Conservation (phyloP, 2,329 filamentous ascomycete species). For the Leptographium radiaticola region DNA sequence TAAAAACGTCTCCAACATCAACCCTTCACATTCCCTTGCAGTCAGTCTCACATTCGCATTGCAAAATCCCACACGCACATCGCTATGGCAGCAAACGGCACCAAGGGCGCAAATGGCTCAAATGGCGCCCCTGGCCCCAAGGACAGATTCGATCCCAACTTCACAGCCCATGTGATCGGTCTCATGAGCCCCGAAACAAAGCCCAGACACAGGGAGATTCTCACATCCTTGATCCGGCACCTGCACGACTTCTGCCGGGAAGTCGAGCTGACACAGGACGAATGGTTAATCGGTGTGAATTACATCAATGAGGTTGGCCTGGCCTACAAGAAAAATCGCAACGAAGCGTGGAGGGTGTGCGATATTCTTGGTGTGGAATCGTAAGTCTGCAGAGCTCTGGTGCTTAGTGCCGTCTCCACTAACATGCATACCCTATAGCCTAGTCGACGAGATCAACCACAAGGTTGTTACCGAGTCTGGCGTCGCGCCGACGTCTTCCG, state of each 20-base stretch:
- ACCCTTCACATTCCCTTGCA: too few species aligned
- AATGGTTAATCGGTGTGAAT: conserved; percentile 55
- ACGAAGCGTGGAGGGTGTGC: conserved; percentile 61
- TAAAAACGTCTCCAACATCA: too few species aligned
- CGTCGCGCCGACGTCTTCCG: conserved; percentile 52
- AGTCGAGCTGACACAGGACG: conserved; percentile 64
- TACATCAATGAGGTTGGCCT: conserved; percentile 56
- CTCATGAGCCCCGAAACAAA: conserved; percentile 60
- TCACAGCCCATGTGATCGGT: conserved; percentile 61
- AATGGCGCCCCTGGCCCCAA: not conserved
- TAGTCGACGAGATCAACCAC: conserved; percentile 73
- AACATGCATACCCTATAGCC: conserved; percentile 18
- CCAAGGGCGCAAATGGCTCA: not conserved
- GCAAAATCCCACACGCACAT: not conserved
- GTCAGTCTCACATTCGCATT: not conserved
- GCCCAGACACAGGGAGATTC: conserved; percentile 54
- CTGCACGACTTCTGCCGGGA: conserved; percentile 74
- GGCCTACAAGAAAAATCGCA: conserved; percentile 54
- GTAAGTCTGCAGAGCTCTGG: conserved; percentile 17
- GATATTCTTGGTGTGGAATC: conserved; percentile 66
- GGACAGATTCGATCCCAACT: conserved; percentile 55
- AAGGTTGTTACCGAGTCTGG: conserved; percentile 37
- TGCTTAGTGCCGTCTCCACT: not conserved
- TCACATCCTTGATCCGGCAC: conserved; percentile 56
- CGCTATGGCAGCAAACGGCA: not conserved